Evolutionary conservation across 2,329 filamentous ascomycete species (phyloP), one percentile per base, ranked within the genome.

Genomic region (Microascus cirrosus): DNA sequence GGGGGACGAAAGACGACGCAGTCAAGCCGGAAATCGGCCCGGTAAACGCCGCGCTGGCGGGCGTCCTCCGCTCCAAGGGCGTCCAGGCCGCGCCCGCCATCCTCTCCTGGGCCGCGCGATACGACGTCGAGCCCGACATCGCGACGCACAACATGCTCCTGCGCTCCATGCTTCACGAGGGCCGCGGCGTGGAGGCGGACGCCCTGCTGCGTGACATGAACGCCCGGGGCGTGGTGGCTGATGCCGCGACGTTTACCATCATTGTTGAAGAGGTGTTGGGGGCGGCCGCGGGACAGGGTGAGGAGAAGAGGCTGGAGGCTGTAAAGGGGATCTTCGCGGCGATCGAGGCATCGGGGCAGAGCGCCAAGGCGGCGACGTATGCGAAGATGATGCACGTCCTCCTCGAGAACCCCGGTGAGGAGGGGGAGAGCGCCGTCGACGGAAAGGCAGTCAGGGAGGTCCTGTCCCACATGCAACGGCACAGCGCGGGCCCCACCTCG

Each of bases 201-300:
- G 67, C 67, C 2, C 65, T 90, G 13, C 73, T 90, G 2, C 64
- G 71, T 3, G 71, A 77, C 57, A 91, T 91, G 87, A 71, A 77
- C 45, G 61, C 67, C 2, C 70, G 76, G 18, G 75, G 76, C 2
- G 68, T 90, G 32, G 63, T 75, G 34, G 79, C 85, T 1, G 83
- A 91, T 67, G 74, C 77, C n/a, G 79, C 79, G 6, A 94, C 90
- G 0, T 89, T 89, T 68, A 88, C 84, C 24, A 82, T 90, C 61
- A 76, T 94, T 59, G 74, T 94, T 8, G 83, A 87, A 50, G 80
- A 79, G 65, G 69, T 81, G 60, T 71, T 82, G 64, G 65, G 72
- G 61, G 63, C 69, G 48, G 70, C 82, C 50, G 65, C 70, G 42
- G 59, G 64, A 32, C 65, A 75, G 45, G 54, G 65, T 53, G 67